Percentiles rank a stretch among this genome's conserved stretches.
phyloP scores from a whole-genome alignment of 2,329 filamentous ascomycete genomes.

The Chaetomiaceae sp. region DNA sequence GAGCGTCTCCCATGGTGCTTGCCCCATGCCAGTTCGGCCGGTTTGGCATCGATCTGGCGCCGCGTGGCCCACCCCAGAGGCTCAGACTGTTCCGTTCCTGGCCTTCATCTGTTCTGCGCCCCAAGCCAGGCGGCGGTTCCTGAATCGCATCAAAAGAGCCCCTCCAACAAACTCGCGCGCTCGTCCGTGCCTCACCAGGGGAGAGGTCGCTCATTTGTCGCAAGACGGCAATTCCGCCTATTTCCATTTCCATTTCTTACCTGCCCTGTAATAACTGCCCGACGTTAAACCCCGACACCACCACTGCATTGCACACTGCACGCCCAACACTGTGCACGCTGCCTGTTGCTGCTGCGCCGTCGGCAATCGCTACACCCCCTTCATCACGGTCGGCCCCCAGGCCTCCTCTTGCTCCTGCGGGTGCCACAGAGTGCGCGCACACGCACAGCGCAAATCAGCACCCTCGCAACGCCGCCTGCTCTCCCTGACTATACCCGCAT shows the following conservation, averaged over 20 bases:
- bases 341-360: constrained; percentile 35
- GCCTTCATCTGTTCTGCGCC: background rate
- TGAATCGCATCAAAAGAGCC: constrained; percentile 12
- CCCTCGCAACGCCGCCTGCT: constrained; percentile 10
- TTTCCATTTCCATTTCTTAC: constrained; percentile 29
- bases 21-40: background rate
- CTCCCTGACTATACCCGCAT: too few relatives aligned
- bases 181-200: constrained; percentile 15
- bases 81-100: constrained; percentile 1
- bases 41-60: background rate
- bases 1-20: constrained; percentile 4
- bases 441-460: constrained; percentile 31
- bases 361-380: constrained; percentile 21
- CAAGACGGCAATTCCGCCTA: constrained; percentile 34
- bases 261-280: constrained; percentile 21
- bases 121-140: constrained; percentile 4
- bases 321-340: too few relatives aligned
- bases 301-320: too few relatives aligned
- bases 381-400: background rate
- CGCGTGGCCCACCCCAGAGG: background rate
- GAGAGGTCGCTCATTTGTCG: constrained; percentile 16
- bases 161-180: constrained; percentile 17
- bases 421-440: constrained; percentile 28
- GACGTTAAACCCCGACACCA: constrained; percentile 32
- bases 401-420: constrained; percentile 13